Evolutionary conservation across 257 asterid species (phyloP).

Genomic region (Mentha longifolia): DNA sequence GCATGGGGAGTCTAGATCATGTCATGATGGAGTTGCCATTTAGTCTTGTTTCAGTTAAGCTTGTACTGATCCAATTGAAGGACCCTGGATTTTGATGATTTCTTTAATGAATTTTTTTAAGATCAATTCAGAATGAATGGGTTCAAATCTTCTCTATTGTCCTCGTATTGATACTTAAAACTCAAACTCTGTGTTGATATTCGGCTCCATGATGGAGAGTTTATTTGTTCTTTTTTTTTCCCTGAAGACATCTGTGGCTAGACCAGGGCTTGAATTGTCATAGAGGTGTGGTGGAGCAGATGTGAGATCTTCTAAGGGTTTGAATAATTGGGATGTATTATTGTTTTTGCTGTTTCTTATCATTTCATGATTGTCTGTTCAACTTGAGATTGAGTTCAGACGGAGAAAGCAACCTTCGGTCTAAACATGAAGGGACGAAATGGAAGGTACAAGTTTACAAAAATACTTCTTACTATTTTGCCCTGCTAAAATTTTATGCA

Average conservation of each 20-base stretch:
- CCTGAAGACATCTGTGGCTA: neutral
- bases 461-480: constrained; percentile 6
- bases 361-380: neutral
- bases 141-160: constrained; percentile 2
- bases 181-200: neutral
- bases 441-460: constrained; percentile 5
- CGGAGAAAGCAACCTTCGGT: neutral
- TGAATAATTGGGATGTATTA: neutral
- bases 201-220: neutral
- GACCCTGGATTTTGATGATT: constrained; percentile 15
- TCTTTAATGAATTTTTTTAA: neutral
- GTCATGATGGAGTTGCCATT: constrained; percentile 11
- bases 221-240: neutral
- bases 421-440: neutral
- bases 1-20: constrained; percentile 18
- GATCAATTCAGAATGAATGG: constrained; percentile 14
- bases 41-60: constrained; percentile 1
- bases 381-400: constrained; percentile 15
- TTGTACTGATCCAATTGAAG: constrained; percentile 21
- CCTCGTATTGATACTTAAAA: neutral
- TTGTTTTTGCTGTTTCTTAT: neutral
- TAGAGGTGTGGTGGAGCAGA: neutral
- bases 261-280: neutral
- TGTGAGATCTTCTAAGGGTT: neutral
- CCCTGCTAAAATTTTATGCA: neutral